Base-by-base conservation (phyloP, 345 rosid genomes). In the Litchi chinensis region DNA sequence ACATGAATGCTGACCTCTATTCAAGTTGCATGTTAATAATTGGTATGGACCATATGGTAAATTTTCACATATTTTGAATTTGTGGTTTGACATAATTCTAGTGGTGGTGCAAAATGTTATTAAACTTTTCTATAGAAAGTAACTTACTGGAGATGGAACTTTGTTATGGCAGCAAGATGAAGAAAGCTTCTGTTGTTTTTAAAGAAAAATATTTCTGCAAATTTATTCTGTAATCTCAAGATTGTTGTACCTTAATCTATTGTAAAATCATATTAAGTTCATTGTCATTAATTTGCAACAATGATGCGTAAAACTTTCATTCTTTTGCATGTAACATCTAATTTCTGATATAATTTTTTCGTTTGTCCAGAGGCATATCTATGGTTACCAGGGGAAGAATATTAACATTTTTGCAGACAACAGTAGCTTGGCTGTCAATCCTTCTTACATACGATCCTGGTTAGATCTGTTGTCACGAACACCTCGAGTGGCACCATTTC, bases 401-500 rank as follows among this genome's bases (percentile, higher is more conserved):
- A 81, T 89, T 39, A 82, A 89, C 79, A 89, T 93, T 37, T 94
- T 96, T 88, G 92, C 93, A 4, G 97, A 96, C 69, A 85, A 86
- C 65, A 89, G 94, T 82, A 94, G 97, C 86, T 88, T 94, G 86
- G 93, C 95, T 77, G 91, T 94, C 52, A 91, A 87, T 82, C 95
- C 95, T 37, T 87, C 88, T 76, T 94, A 94, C 75, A 76, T 96
- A 60, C 76, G 81, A 73, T 90, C 95, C 74, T 96, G 97, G 99
- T 85, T 93, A 87, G 93, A 90, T 85, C 87, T 96, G 68, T 84
- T 96, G 87, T 94, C 97, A 81, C 90, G 63, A 81, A 94, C 97
- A 66, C 97, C 98, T 85, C 94, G 98, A 74, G 97, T 96, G 81
- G 98, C 97, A 41, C 99, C 99, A 22, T 91, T 93, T 83, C 89